Base-by-base conservation (phyloP, 176 grass and related monocot genomes). In the Musa troglodytarum region DNA sequence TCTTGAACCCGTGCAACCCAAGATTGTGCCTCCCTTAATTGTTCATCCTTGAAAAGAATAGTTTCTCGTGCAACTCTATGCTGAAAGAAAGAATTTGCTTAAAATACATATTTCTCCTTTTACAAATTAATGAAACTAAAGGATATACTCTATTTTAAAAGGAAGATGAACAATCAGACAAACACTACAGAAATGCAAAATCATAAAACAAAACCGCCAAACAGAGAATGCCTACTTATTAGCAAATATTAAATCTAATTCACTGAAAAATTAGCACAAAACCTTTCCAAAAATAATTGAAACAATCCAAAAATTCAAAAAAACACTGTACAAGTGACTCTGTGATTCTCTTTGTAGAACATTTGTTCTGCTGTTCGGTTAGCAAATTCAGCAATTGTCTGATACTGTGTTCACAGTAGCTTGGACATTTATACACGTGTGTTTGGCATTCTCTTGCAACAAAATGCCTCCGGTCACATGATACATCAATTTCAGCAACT, bases 1-100 rank as follows among this genome's bases (percentile, higher is more conserved):
- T 99, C 95, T 92, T 91, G 95, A 76, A 92, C 95, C 79, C 89
- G 84, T 75, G 83, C 14, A 70, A 99, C 85, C 95, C 95, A 99
- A 75, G 88, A 69, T 80, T 99, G 95, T 59, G 88, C 95, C 65
- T 99, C 95, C 76, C 95, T 99, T 77, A 99, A 84, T 68, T 99
- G 95, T 77, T 94, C 91, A 62, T 99, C 95, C 84, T 99, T 99
- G 81, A 89, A 99, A 84, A 92, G 70, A 78, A 99, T 85, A 70
- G 76, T 94, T 14, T 99, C 95, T 76, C 94, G 95, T 81, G 95
- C 84, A 91, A 82, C 84, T 81, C 88, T 91, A 86, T 99, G 84
- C 95, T 99, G 86, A 61, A 81, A 79, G 66, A 79, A 77, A 76
- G 71, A 57, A 23, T 79, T 68, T 69, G 17, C 17, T 59, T 66